phyloP scores from a whole-genome alignment of 805 yeast species.

The Lachancea quebecensis region DNA sequence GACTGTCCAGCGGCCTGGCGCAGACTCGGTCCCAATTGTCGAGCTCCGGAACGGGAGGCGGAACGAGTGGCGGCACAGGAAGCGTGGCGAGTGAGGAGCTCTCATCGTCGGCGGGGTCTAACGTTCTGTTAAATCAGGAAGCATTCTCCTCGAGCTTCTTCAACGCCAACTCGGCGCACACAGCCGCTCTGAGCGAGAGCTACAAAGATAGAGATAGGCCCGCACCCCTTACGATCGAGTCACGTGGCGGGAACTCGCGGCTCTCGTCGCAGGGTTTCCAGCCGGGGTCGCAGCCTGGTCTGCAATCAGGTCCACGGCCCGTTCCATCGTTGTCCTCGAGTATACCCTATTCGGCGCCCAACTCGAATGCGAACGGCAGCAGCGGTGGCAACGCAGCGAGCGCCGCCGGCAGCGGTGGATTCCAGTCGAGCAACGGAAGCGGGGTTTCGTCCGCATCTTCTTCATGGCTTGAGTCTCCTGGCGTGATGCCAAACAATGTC shows the following conservation, averaged over 20 bases:
- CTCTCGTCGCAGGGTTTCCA: not conserved
- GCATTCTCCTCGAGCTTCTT: slow-evolving; percentile 26
- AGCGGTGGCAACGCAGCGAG: not conserved
- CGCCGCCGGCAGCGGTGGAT: slow-evolving; percentile 9
- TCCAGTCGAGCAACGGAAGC: slow-evolving; percentile 20
- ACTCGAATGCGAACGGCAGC: slow-evolving; percentile 35
- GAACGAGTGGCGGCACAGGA: not conserved
- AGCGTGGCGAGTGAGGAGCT: not conserved
- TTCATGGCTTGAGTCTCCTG: slow-evolving; percentile 31
- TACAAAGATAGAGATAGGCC: slow-evolving; percentile 18
- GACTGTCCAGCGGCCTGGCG: slow-evolving; percentile 6
- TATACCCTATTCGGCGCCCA: slow-evolving; percentile 69
- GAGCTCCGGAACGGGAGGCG: not conserved
- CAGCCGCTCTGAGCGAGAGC: slow-evolving; percentile 26
- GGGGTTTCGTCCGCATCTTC: slow-evolving; percentile 30
- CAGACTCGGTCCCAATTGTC: slow-evolving; percentile 4
- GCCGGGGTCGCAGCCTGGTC: not conserved
- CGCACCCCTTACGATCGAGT: slow-evolving; percentile 21
- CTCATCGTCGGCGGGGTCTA: not conserved
- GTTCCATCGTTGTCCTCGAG: slow-evolving; percentile 46
- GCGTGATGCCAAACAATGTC: slow-evolving; percentile 35
- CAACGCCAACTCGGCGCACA: slow-evolving; percentile 32
- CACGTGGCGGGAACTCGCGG: slow-evolving; percentile 1
- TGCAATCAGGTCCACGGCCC: slow-evolving; percentile 7
- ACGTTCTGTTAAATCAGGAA: slow-evolving; percentile 1